Evolutionary conservation across 371 early-diverging fungal genomes (phyloP).

Genomic region (Rhizopus microsporus): DNA sequence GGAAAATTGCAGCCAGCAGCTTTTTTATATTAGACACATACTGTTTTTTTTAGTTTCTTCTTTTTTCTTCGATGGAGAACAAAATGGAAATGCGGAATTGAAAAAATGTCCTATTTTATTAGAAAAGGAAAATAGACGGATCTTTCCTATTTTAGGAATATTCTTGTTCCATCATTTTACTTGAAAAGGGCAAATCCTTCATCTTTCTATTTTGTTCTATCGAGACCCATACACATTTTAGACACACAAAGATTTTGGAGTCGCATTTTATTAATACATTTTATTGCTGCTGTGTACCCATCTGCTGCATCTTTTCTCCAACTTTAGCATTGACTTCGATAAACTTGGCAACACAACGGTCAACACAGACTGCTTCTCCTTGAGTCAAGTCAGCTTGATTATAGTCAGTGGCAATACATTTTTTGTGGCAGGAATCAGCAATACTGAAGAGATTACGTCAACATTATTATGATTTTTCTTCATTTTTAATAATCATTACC

Average conservation of each 20-base stretch:
- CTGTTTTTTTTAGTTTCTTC: background rate
- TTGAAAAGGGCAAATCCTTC: background rate
- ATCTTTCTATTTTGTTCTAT: background rate
- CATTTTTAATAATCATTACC: constrained; percentile 43
- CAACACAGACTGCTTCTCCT: constrained; percentile 92
- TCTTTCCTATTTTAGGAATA: background rate
- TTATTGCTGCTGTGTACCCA: constrained; percentile 32
- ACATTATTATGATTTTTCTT: background rate
- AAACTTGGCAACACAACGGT: constrained; percentile 87
- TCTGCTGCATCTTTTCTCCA: constrained; percentile 67
- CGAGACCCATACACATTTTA: no score
- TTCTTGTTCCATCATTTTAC: constrained; percentile 1
- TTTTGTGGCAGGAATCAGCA: constrained; percentile 74
- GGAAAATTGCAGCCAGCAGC: background rate
- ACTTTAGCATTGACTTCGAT: constrained; percentile 78
- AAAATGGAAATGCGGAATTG: background rate
- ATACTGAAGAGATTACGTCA: background rate
- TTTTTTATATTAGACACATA: background rate
- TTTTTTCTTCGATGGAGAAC: background rate
- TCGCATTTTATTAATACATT: background rate
- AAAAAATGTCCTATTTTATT: background rate
- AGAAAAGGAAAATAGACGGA: background rate
- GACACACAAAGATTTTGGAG: background rate
- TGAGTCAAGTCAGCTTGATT: constrained; percentile 81
- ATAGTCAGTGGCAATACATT: constrained; percentile 83